Conservation (phyloP, 768 basidiomycete genomes). For the Suillus paluster region DNA sequence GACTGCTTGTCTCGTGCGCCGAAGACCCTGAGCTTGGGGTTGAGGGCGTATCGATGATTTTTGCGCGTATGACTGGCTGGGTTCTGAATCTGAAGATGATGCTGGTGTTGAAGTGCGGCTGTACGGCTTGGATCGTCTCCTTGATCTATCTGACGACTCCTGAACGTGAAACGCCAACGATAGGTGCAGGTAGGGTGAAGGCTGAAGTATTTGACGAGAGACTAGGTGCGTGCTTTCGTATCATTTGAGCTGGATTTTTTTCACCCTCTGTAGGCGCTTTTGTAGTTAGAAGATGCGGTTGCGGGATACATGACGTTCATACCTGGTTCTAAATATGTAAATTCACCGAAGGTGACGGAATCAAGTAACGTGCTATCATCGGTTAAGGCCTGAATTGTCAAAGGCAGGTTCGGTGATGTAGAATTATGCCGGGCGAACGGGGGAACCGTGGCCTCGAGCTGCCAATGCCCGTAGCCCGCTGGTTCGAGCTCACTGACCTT, state of each 20-base stretch:
- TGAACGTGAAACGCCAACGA: conserved; percentile 19
- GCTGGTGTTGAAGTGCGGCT: conserved; percentile 45
- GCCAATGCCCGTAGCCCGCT: conserved; percentile 57
- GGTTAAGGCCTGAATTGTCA: conserved; percentile 68
- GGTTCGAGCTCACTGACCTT: conserved; percentile 59
- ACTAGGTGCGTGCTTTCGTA: conserved; percentile 5
- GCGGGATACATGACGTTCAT: conserved; percentile 8
- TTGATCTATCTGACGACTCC: conserved; percentile 23
- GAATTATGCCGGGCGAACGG: conserved; percentile 47
- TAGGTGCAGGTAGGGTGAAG: neutral
- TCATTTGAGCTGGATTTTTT: neutral
- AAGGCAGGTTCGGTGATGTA: conserved; percentile 48
- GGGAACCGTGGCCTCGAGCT: conserved; percentile 67
- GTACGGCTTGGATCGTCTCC: conserved; percentile 45
- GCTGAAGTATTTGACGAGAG: conserved; percentile 4
- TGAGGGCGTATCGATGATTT: conserved; percentile 9
- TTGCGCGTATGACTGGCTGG: conserved; percentile 32
- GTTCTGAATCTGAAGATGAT: conserved; percentile 44
- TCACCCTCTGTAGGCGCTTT: conserved; percentile 10
- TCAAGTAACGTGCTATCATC: conserved; percentile 58
- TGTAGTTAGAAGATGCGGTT: neutral
- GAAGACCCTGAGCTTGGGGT: conserved; percentile 16
- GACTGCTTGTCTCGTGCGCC: conserved; percentile 28
- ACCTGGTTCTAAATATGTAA: conserved; percentile 63
- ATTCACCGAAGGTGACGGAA: conserved; percentile 71